A percentile compares a stretch with the other conserved stretches of the same genome.
These are phyloP conservation scores for Schizothecium vesticola DNA, from an alignment of 495 filamentous ascomycete species.

Conservation along the genomic window DNA sequence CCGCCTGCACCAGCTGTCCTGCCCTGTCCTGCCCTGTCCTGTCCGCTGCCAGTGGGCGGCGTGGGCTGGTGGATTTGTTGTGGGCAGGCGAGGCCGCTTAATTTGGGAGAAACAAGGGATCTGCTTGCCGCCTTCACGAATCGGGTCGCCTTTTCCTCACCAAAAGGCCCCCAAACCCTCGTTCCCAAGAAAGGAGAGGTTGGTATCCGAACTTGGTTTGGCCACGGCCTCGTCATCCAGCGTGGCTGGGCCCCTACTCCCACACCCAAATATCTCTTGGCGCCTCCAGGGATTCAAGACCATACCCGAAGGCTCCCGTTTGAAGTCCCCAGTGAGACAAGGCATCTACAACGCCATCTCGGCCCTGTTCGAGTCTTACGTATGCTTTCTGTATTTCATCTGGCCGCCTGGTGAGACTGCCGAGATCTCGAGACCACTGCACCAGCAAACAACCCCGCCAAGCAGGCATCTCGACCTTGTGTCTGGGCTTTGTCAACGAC, in stretches of 20 bases:
- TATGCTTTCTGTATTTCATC: constrained; percentile 2
- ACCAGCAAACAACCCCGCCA: constrained; percentile 13
- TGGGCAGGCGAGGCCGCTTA: constrained; percentile 32
- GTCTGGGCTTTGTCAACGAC: background rate
- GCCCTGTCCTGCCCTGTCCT: background rate
- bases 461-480: constrained; percentile 24
- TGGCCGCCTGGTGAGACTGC: background rate
- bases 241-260: constrained; percentile 23
- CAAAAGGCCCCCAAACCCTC: background rate
- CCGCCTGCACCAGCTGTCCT: background rate
- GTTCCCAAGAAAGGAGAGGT: background rate
- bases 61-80: constrained; percentile 18
- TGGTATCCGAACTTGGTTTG: constrained; percentile 11
- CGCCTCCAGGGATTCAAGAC: background rate
- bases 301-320: background rate
- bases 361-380: constrained; percentile 16
- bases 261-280: background rate
- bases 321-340: background rate
- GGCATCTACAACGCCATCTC: constrained; percentile 3
- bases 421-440: background rate
- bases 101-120: constrained; percentile 32
- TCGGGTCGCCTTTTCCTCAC: constrained; percentile 11
- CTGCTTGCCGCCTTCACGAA: constrained; percentile 33
- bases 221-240: constrained; percentile 24
- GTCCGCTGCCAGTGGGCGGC: constrained; percentile 14